These are phyloP conservation scores for Nakazawaea wickerhamii DNA, from an alignment of 805 yeast genomes.

Conservation along the genomic window DNA sequence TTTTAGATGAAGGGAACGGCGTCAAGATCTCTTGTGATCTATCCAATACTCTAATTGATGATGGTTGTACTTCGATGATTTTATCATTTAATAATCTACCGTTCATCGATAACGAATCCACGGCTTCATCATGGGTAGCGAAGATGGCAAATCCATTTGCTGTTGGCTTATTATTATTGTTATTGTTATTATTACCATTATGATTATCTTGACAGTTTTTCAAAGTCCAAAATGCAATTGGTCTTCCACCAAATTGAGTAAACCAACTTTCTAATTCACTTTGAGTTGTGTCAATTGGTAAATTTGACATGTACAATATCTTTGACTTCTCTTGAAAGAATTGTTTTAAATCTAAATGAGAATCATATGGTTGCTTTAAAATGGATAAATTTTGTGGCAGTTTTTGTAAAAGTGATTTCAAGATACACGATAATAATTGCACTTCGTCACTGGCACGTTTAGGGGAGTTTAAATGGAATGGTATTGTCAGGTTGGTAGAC, in stretches of 20 bases:
- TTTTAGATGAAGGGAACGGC: slow-evolving; percentile 79
- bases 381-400: slow-evolving; percentile 48
- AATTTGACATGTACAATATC: slow-evolving; percentile 72
- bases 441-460: slow-evolving; percentile 43
- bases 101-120: slow-evolving; percentile 70
- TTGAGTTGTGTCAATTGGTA: slow-evolving; percentile 85
- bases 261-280: slow-evolving; percentile 90
- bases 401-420: slow-evolving; percentile 42
- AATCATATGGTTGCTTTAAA: slow-evolving; percentile 70
- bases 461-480: slow-evolving; percentile 25
- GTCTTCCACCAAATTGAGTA: slow-evolving; percentile 78
- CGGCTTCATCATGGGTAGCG: slow-evolving; percentile 79
- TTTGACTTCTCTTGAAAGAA: slow-evolving; percentile 70
- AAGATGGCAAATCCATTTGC: slow-evolving; percentile 83
- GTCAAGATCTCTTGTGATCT: slow-evolving; percentile 75
- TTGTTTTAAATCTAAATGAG: slow-evolving; percentile 62
- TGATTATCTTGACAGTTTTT: slow-evolving; percentile 27
- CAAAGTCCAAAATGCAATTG: slow-evolving; percentile 85
- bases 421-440: slow-evolving; percentile 36
- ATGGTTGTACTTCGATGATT: slow-evolving; percentile 81
- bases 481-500: slow-evolving; percentile 7
- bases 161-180: slow-evolving; percentile 31
- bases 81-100: slow-evolving; percentile 71
- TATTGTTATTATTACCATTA: slow-evolving; percentile 14
- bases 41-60: slow-evolving; percentile 71